Evolutionary conservation across 352 stramenopile species (phyloP).

Genomic region (Phytopythium aichiense): DNA sequence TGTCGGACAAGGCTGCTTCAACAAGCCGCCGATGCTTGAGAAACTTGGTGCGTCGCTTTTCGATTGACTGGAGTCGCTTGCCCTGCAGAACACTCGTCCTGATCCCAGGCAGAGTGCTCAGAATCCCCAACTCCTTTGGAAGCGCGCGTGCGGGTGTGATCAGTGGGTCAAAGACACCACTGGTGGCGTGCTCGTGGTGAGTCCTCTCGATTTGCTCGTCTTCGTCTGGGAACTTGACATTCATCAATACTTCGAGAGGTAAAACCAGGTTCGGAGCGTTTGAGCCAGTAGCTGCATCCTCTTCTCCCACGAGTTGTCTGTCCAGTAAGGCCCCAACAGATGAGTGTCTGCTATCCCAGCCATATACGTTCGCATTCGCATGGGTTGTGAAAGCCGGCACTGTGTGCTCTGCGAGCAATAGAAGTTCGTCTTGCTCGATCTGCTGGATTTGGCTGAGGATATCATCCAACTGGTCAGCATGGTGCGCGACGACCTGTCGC

Average conservation of each 20-base stretch:
- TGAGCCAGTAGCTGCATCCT: background rate
- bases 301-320: background rate
- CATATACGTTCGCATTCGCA: background rate
- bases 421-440: conserved; percentile 39
- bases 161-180: too few relatives aligned
- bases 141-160: background rate
- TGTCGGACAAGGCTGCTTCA: conserved; percentile 48
- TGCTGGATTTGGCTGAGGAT: conserved; percentile 43
- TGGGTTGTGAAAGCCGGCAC: background rate
- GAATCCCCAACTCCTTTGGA: background rate
- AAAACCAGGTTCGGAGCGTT: conserved; percentile 14
- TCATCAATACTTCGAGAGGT: conserved; percentile 47
- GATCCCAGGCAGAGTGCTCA: background rate
- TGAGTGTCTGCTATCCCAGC: background rate
- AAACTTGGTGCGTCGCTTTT: conserved; percentile 49
- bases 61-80: conserved; percentile 26
- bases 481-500: conserved; percentile 17
- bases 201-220: background rate
- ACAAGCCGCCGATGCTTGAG: conserved; percentile 46
- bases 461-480: conserved; percentile 37
- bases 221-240: conserved; percentile 19
- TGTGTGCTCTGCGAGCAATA: conserved; percentile 28
- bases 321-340: background rate
- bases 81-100: conserved; percentile 17
- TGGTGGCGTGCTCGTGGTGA: background rate